Percentiles rank a stretch among this genome's conserved stretches.
Evolutionary conservation across 169 alveolate genomes (phyloP).

Genomic region (Hepatocystis sp.): DNA sequence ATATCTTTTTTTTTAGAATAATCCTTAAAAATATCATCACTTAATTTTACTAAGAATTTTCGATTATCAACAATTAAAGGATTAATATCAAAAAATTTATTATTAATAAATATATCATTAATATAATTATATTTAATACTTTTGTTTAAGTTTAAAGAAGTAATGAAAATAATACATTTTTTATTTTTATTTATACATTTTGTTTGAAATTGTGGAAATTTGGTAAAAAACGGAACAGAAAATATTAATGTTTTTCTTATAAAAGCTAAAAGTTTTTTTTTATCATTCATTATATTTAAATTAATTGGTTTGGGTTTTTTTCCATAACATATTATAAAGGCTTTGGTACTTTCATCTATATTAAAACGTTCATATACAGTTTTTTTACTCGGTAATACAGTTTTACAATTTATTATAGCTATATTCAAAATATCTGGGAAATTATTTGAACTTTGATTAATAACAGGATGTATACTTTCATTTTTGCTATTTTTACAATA

Average conservation of each 20-base stretch:
- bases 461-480: constrained; percentile 33
- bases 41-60: constrained; percentile 31
- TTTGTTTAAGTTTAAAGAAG: constrained; percentile 3
- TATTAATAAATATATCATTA: constrained; percentile 61
- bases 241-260: constrained; percentile 58
- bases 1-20: constrained; percentile 43
- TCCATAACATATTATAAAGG: constrained; percentile 56
- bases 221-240: constrained; percentile 48
- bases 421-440: constrained; percentile 52
- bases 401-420: constrained; percentile 69
- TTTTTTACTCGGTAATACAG: constrained; percentile 46
- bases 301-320: constrained; percentile 70
- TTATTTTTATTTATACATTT: constrained; percentile 65
- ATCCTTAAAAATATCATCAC: constrained; percentile 40
- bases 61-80: constrained; percentile 49
- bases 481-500: constrained; percentile 65
- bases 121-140: constrained; percentile 54
- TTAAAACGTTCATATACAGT: constrained; percentile 48
- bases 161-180: constrained; percentile 49
- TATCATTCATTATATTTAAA: constrained; percentile 13
- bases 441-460: constrained; percentile 18
- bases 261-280: constrained; percentile 48
- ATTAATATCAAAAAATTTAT: constrained; percentile 48
- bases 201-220: constrained; percentile 74
- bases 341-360: constrained; percentile 19